Base-by-base conservation (phyloP, 2,329 filamentous ascomycete species). In the Pseudogymnoascus sp. region DNA sequence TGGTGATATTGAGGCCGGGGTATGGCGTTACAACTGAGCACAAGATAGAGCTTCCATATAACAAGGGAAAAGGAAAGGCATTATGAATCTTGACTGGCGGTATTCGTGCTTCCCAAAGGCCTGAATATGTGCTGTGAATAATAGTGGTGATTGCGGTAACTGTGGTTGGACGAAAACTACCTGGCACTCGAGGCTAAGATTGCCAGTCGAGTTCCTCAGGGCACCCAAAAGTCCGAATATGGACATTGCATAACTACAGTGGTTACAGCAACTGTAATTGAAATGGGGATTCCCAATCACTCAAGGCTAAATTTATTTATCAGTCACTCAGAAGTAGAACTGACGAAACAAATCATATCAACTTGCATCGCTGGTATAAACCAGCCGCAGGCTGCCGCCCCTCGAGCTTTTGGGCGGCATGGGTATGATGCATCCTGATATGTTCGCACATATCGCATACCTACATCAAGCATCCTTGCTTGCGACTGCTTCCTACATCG, bases 391-490 rank as follows among this genome's bases (percentile, higher is more conserved):
- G 10, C 7, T n/a, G 13, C 5, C 27, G 5, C 3, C 2, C 9
- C 3, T 15, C 4, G 12, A 2, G 13, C 8, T n/a, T 31, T 31
- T 51, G 13, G n/a, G 7, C 7, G 13, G 13, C n/a, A 48, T n/a
- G 44, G 31, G 27, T 10, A 51, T 31, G 17, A n/a, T 41, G 21
- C 3, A 25, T 59, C 21, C 13, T 29, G 21, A 59, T 15, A 59
- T 38, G 36, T 29, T 41, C 21, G 21, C 27, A 13, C 1, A 39
- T 39, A 38, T 27, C 31, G 35, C 35, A 9, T 25, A 12, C 63
- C 64, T 66, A 90, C 87, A 91, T 89, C 70, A 90, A 74, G 70
- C 88, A 91, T 0, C 86, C 87, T 65, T 88, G 82, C 72, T 86
- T 85, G 62, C 84, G 81, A 71, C 86, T 89, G 69, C 84, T 89